Evolutionary conservation across 306 rosid species (phyloP), one percentile per base, ranked within the genome.

Genomic region (Malus asiatica): DNA sequence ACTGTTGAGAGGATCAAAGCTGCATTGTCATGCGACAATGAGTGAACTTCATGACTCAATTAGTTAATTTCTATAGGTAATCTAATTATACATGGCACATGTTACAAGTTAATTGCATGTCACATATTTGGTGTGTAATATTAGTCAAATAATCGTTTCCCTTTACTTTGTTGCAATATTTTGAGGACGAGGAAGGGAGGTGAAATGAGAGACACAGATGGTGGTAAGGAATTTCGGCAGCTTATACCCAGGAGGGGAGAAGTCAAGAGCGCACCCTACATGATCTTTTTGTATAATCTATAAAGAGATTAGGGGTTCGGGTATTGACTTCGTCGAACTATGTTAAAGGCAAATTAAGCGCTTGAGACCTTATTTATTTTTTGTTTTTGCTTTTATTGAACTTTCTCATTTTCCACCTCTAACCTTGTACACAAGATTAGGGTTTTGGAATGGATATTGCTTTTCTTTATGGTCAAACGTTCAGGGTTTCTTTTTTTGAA

Each of bases 251-350:
- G 70, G 62, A 70, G 82, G 80, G 81, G 78, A 83, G 96, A 88
- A 92, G 99, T 92, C 99, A 95, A 95, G 99, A 95, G 84, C 99
- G 99, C 96, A 95, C 99, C 99, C 86, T 90, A 83, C 87, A 65
- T 48, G 75, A 84, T 88, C 75, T 84, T 82, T 85, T 82, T 57
- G 25, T 19, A 8, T 61, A 59, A 70, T 55, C 86, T 82, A 83
- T 76, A 68, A 83, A 78, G 70, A 87, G 87, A 87, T 80, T 88
- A 87, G 73, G 89, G 99, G 99, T 95, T 95, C 99, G 97, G 99
- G 99, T 83, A 88, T 95, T 92, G 99, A 95, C 99, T 95, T 92
- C 91, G 86, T 88, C 72, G 63, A 55, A 20, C 29, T 51, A 77
- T 76, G 46, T 75, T 16, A 46, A 79, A 77, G 58, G 71, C 58